Evolutionary conservation across 805 yeast genomes (phyloP).

Genomic region (Candida boidinii): DNA sequence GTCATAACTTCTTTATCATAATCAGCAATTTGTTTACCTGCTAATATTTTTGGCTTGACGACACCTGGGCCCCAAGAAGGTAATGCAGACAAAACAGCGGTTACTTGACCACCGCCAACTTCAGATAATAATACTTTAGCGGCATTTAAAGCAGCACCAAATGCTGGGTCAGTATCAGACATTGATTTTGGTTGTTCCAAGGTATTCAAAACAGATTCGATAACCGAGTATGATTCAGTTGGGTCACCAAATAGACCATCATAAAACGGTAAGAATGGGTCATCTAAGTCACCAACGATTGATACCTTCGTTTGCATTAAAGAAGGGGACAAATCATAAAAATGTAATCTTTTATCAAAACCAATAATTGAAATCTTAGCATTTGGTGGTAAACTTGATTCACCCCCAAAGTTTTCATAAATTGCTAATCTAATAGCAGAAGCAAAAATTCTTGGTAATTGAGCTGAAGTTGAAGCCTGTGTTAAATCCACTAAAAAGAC

Average conservation of each 20-base stretch:
- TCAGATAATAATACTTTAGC: constrained; percentile 53
- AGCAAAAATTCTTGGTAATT: constrained; percentile 53
- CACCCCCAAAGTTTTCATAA: constrained; percentile 24
- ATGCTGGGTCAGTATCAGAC: constrained; percentile 52
- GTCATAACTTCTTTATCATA: constrained; percentile 40
- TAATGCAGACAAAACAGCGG: constrained; percentile 53
- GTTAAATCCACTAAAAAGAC: constrained; percentile 68
- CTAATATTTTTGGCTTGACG: constrained; percentile 33
- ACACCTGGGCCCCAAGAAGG: constrained; percentile 83
- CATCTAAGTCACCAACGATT: constrained; percentile 61
- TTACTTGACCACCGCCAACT: constrained; percentile 80
- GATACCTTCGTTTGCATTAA: constrained; percentile 50
- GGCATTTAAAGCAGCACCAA: constrained; percentile 69
- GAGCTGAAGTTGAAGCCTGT: constrained; percentile 48
- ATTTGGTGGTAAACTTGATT: constrained; percentile 26
- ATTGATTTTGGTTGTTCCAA: constrained; percentile 41
- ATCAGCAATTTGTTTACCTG: constrained; percentile 29
- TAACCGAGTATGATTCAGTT: constrained; percentile 47
- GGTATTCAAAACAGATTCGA: constrained; percentile 59
- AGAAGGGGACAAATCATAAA: constrained; percentile 55
- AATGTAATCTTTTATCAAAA: constrained; percentile 64
- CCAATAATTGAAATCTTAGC: constrained; percentile 64
- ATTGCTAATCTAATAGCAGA: constrained; percentile 60
- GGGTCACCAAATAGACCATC: constrained; percentile 80
- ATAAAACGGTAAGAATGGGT: constrained; percentile 74